phyloP scores from a whole-genome alignment of 257 asterid species.

The Solanum piurae region DNA sequence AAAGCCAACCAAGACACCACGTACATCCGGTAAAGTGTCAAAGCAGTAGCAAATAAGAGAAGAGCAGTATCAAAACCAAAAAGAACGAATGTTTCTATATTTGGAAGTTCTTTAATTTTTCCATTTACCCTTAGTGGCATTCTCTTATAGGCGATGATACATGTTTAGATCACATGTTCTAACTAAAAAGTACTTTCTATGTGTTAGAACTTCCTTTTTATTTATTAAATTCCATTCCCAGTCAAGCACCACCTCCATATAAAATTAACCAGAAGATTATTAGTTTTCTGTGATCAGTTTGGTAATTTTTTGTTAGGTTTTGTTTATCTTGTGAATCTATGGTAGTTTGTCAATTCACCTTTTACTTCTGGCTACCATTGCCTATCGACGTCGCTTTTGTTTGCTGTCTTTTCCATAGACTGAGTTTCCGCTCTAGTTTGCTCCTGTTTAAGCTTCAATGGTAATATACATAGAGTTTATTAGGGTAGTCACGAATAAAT shows the following conservation, averaged over 20 bases:
- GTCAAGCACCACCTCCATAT: not conserved
- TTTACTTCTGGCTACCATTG: not conserved
- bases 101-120: not conserved
- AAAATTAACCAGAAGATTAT: not conserved
- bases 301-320: not conserved
- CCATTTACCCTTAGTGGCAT: not conserved
- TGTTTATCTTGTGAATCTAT: not conserved
- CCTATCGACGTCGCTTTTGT: not conserved
- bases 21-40: too few species aligned
- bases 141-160: not conserved
- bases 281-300: not conserved
- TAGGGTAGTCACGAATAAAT: not conserved
- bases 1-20: too few species aligned
- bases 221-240: not conserved
- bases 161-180: not conserved
- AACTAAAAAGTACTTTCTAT: not conserved
- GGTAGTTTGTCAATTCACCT: not conserved
- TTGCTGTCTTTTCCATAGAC: not conserved
- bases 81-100: not conserved
- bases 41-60: not conserved
- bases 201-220: not conserved
- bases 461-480: not conserved
- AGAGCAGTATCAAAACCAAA: not conserved
- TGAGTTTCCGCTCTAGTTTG: not conserved
- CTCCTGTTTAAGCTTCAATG: not conserved